Base-by-base conservation (phyloP, 208 protist species). In the Pavlovales sp. region DNA sequence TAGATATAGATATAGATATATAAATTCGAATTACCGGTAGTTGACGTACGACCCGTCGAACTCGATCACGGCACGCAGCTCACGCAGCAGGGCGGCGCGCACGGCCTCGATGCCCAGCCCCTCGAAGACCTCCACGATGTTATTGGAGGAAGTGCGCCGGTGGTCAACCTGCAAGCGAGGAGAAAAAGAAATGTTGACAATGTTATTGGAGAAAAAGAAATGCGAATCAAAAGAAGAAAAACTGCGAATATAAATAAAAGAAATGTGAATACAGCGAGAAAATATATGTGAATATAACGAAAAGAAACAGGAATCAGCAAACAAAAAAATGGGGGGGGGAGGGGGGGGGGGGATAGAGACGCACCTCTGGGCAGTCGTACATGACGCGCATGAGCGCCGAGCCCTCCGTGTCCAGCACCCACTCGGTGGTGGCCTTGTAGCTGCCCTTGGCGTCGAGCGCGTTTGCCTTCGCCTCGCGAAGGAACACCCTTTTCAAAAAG, bases 21-120 rank as follows among this genome's bases (percentile, higher is more conserved):
- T n/a, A n/a, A n/a, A n/a, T n/a, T n/a, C 93, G 79, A 99, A 95
- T 93, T 99, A 98, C 37, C 98, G 95, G 92, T 99, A 98, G 95
- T 99, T 99, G 83, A 99, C 98, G 93, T 99, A 99, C 22, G 97
- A 95, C 37, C 85, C 90, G 77, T 92, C 90, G 80, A 93, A 89
- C 36, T 82, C 76, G 80, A 93, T 90, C 36, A 94, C 92, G 22
- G 88, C 32, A 30, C 91, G 67, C 10, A 96, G 86, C 87, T 96
- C 94, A 22, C 87, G 71, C 28, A 96, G 85, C 40, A 96, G 88
- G 2, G 91, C n/a, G 11, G 82, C 39, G 57, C 95, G 89, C 28
- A 92, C 94, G 14, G 96, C 97, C 91, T 99, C 97, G 85, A 98
- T 97, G 82, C 97, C 99, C 7, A 99, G 94, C 36, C 98, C 93